Evolutionary conservation across 179 eudicot species (phyloP).

Genomic region (Pouteria campechiana): DNA sequence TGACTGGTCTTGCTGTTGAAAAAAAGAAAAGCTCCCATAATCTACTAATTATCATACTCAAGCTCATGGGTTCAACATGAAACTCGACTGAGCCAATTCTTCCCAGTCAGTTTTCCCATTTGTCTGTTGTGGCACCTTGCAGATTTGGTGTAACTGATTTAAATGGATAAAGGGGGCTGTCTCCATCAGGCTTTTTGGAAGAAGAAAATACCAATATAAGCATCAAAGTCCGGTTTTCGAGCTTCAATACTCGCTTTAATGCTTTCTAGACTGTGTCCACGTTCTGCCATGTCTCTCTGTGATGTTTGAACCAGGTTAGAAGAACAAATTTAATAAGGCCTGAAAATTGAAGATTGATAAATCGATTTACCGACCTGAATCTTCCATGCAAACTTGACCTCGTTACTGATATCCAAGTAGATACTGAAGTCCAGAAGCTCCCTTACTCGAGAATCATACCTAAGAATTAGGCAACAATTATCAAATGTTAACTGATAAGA

Average conservation of each 20-base stretch:
- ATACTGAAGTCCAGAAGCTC: conserved; percentile 95
- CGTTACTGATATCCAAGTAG: conserved; percentile 93
- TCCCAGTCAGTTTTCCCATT: too few species aligned
- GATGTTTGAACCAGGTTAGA: neutral
- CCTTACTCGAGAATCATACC: conserved; percentile 88
- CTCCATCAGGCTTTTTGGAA: too few species aligned
- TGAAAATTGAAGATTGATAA: neutral
- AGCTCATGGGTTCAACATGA: too few species aligned
- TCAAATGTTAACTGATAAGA: too few species aligned
- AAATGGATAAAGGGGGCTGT: neutral
- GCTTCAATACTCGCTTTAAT: conserved; percentile 98
- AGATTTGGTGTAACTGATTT: neutral
- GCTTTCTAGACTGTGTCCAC: conserved; percentile 99
- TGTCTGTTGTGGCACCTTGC: too few species aligned
- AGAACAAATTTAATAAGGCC: neutral
- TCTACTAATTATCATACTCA: too few species aligned
- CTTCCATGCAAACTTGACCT: conserved; percentile 97
- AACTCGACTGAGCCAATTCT: too few species aligned
- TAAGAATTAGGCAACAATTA: conserved; percentile 4
- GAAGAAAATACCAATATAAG: conserved; percentile 71
- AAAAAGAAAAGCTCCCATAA: too few species aligned
- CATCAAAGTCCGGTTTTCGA: conserved; percentile 95
- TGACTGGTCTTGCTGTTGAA: too few species aligned
- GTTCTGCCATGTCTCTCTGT: conserved; percentile 98
- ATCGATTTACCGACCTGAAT: conserved; percentile 49